A percentile compares a stretch with the other conserved stretches of the same genome.
phyloP scores from a whole-genome alignment of 139 green algal species.

The Edaphochlamys debaryana region DNA sequence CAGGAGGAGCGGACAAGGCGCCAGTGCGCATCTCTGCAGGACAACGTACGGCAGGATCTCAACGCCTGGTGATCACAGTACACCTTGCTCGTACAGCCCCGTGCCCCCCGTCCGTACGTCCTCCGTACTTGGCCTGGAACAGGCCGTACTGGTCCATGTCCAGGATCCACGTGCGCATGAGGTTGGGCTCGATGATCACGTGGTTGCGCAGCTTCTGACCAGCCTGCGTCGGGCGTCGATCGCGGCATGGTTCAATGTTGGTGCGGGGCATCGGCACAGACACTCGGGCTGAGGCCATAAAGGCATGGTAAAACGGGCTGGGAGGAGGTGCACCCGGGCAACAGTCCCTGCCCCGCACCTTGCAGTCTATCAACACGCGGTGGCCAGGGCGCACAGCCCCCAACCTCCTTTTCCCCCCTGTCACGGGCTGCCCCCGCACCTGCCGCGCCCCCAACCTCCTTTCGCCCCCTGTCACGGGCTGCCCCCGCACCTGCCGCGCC shows the following conservation, averaged over 20 bases:
- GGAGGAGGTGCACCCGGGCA: no score
- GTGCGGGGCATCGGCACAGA: no score
- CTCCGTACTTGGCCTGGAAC: neutral
- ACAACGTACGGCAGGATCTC: neutral
- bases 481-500: no score
- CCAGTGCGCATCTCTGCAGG: constrained; percentile 41
- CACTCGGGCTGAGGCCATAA: neutral
- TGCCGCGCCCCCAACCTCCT: no score
- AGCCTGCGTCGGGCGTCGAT: neutral
- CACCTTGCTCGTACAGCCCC: no score
- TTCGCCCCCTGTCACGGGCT: no score
- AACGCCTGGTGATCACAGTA: no score
- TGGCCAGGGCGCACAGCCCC: neutral
- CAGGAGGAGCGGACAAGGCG: constrained; percentile 52
- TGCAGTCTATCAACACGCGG: no score
- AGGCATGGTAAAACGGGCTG: no score
- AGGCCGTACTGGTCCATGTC: neutral
- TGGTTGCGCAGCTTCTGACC: constrained; percentile 27
- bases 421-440: neutral
- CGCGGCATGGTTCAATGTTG: no score
- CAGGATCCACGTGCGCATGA: neutral
- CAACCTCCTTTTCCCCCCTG: neutral
- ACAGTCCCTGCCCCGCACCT: no score
- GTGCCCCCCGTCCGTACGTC: neutral
- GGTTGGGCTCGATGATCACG: neutral